These are phyloP conservation scores for Fusarium sarcochroum DNA, from an alignment of 2,329 filamentous ascomycete genomes.

Conservation along the genomic window DNA sequence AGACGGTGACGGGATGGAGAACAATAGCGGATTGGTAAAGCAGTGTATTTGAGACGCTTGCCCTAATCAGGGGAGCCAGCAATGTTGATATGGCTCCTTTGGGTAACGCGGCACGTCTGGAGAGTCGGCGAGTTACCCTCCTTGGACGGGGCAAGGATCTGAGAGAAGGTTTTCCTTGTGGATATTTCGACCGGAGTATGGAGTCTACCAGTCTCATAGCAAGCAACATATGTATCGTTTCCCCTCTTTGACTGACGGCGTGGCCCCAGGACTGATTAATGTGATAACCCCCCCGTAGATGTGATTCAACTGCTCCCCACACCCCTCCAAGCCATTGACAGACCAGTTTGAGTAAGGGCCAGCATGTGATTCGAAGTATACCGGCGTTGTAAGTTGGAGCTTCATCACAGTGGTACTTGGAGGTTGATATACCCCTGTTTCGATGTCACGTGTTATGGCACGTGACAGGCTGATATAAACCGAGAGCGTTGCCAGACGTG, in stretches of 20 bases:
- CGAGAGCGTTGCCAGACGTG: not conserved
- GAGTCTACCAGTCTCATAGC: conserved; percentile 47
- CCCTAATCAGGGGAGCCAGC: conserved; percentile 52
- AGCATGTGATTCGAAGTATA: conserved; percentile 43
- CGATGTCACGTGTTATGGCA: conserved; percentile 36
- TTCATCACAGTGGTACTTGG: conserved; percentile 18
- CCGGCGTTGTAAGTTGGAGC: conserved; percentile 30
- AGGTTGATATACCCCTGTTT: conserved; percentile 40
- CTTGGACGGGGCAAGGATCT: conserved; percentile 40
- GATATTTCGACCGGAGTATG: conserved; percentile 41
- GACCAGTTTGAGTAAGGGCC: conserved; percentile 27
- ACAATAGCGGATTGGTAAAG: conserved; percentile 34
- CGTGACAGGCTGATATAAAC: conserved; percentile 13
- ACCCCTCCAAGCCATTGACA: conserved; percentile 34
- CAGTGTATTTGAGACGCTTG: conserved; percentile 50
- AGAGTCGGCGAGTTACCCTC: conserved; percentile 38
- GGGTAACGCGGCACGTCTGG: conserved; percentile 43
- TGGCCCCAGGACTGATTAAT: conserved; percentile 33
- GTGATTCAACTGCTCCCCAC: conserved; percentile 41
- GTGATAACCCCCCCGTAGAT: conserved; percentile 49
- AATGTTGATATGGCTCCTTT: conserved; percentile 50
- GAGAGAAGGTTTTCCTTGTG: conserved; percentile 40
- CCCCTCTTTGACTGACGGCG: conserved; percentile 31
- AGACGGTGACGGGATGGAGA: conserved; percentile 34
- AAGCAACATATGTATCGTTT: conserved; percentile 42